Evolutionary conservation across 768 basidiomycete species (phyloP), one percentile per base, ranked within the genome.

Genomic region (Leccinum barrowsii): DNA sequence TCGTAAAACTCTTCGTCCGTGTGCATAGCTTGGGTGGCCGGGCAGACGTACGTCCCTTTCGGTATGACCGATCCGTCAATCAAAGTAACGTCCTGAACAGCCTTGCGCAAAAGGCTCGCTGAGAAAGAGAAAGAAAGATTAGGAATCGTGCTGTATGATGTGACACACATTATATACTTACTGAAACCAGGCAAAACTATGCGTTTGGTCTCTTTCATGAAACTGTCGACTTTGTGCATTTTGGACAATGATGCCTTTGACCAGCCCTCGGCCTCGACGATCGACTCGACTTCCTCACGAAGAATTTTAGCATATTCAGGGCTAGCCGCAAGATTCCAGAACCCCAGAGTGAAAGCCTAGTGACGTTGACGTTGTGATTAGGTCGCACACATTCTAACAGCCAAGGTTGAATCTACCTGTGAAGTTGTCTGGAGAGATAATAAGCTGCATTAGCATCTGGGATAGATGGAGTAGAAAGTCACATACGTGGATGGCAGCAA

Each of bases 401-500:
- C 4, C 7, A 42, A 42, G 40, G 15, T 42, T 42, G 3, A 42
- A 19, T 17, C 7, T 42, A 42, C 40, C 40, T 42, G n/a, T 42
- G 40, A 42, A 7, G 40, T 42, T 42, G 40, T 34, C 32, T 34
- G 32, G 12, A 34, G 12, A 34, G 5, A 34, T 5, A 2, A 5
- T 2, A 13, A 13, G 12, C 5, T 34, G 32, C 12, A 2, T 34
- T 34, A 13, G 12, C 12, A 34, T 42, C 40, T 8, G 40, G 7
- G n/a, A 42, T 42, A 8, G 10, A 42, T 42, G n/a, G n/a, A 42
- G 15, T 19, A 42, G 40, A 28, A 24, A 12, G 7, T 3, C 8
- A 58, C 63, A 15, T 48, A 21, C 71, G 49, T 66, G 66, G 19
- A 71, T 56, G 0, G 68, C 67, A 8, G 69, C 70, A 32, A 69